These are phyloP conservation scores for Penicillium macrosclerotiorum DNA, from an alignment of 495 filamentous ascomycete genomes.

Conservation along the genomic window DNA sequence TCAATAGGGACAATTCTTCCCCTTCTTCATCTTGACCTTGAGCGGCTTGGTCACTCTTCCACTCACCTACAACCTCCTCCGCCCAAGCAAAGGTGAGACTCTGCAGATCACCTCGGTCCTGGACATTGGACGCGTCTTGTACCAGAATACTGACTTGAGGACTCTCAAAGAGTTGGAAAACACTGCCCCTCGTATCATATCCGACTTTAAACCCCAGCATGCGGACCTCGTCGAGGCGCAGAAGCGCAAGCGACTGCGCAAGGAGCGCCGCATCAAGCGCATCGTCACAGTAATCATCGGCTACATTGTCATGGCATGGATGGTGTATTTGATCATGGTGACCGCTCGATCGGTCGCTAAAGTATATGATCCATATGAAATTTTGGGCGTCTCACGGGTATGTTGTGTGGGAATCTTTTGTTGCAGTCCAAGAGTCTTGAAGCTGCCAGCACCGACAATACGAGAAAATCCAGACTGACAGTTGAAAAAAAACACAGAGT, in stretches of 20 bases:
- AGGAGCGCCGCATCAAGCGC: conserved; percentile 86
- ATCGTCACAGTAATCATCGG: conserved; percentile 70
- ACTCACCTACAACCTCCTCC: conserved; percentile 81
- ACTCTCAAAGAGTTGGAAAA: conserved; percentile 55
- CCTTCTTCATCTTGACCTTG: conserved; percentile 94
- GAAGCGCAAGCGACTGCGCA: conserved; percentile 83
- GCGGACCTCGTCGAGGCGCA: conserved; percentile 79
- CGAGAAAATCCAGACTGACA: neutral
- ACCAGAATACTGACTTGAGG: neutral
- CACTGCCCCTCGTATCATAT: conserved; percentile 65
- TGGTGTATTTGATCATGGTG: conserved; percentile 85
- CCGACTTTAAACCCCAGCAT: conserved; percentile 79
- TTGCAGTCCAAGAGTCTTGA: no score
- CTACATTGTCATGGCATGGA: conserved; percentile 83
- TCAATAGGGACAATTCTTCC: conserved; percentile 89
- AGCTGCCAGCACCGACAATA: neutral
- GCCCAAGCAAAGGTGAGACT: conserved; percentile 68
- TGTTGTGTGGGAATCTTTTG: conserved; percentile 20
- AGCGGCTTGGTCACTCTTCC: conserved; percentile 84
- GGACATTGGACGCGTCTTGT: no score
- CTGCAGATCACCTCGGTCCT: neutral
- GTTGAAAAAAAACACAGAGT: conserved; percentile 50
- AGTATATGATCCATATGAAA: conserved; percentile 95
- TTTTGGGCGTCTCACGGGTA: conserved; percentile 80
- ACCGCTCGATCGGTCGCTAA: conserved; percentile 70